Evolutionary conservation across 2,329 filamentous ascomycete species (phyloP).

Genomic region (Pseudogymnoascus sp.): DNA sequence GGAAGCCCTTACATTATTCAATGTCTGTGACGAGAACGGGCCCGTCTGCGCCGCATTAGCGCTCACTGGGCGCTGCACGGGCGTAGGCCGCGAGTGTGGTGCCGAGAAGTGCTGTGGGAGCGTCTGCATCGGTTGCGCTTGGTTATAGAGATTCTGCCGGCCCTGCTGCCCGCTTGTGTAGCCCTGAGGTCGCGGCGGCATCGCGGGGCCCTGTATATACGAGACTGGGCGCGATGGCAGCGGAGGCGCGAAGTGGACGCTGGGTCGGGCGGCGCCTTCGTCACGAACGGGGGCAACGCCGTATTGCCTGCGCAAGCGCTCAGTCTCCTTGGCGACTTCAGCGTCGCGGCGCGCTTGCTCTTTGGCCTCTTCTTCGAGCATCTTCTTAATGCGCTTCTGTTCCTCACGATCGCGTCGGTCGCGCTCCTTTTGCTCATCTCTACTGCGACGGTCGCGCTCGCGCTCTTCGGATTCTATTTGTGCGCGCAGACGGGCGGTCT

Average conservation of each 20-base stretch:
- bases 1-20: conserved; percentile 8
- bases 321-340: conserved; percentile 70
- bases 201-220: not conserved
- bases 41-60: conserved; percentile 11
- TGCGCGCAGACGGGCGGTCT: conserved; percentile 63
- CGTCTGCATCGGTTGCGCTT: conserved; percentile 7
- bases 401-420: conserved; percentile 48
- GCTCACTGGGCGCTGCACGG: conserved; percentile 22
- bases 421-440: conserved; percentile 45
- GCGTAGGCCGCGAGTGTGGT: conserved; percentile 21
- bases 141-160: not conserved
- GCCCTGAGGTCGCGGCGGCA: not conserved
- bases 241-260: conserved; percentile 13
- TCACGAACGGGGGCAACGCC: conserved; percentile 32
- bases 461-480: conserved; percentile 37
- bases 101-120: conserved; percentile 21
- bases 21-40: conserved; percentile 8
- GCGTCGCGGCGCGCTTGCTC: conserved; percentile 48
- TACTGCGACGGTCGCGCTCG: conserved; percentile 46
- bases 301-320: conserved; percentile 62
- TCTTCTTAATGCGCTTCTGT: conserved; percentile 51
- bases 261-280: not conserved
- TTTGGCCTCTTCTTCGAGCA: conserved; percentile 58
- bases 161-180: not conserved
- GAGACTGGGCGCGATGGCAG: conserved; percentile 12